Conservation (phyloP, 768 basidiomycete genomes). For the Termitomyces heimii region DNA sequence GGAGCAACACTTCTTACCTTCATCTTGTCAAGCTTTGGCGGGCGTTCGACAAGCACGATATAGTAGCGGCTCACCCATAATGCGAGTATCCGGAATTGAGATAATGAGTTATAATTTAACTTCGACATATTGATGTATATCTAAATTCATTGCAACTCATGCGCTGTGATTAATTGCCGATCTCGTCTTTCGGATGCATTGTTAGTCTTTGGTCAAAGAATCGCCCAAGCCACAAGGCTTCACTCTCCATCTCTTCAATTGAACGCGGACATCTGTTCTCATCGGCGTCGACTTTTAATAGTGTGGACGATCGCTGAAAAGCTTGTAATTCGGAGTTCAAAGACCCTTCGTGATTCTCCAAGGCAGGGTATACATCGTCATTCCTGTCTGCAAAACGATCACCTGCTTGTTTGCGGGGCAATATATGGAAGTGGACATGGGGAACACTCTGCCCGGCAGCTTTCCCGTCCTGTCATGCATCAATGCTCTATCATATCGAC, state of each 20-base stretch:
- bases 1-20: constrained; percentile 27
- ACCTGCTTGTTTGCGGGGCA: constrained; percentile 72
- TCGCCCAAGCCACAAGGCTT: constrained; percentile 61
- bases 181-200: neutral
- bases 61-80: too few species aligned
- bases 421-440: constrained; percentile 94
- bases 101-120: too few species aligned
- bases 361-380: constrained; percentile 73
- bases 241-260: constrained; percentile 72
- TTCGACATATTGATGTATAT: neutral
- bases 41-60: constrained; percentile 25
- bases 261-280: constrained; percentile 58
- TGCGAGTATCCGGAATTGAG: too few species aligned
- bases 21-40: constrained; percentile 27
- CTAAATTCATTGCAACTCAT: neutral
- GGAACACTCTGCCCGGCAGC: constrained; percentile 78
- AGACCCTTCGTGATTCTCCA: constrained; percentile 60
- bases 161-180: neutral
- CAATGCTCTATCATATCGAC: neutral
- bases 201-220: constrained; percentile 38
- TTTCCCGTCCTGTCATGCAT: constrained; percentile 61
- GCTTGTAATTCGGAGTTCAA: constrained; percentile 35
- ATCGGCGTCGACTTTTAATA: constrained; percentile 62
- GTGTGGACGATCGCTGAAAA: constrained; percentile 21
- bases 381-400: constrained; percentile 60